A percentile compares a stretch with the other conserved stretches of the same genome.
Conservation (phyloP, 169 alveolate genomes). For the Plasmodium reichenowi region DNA sequence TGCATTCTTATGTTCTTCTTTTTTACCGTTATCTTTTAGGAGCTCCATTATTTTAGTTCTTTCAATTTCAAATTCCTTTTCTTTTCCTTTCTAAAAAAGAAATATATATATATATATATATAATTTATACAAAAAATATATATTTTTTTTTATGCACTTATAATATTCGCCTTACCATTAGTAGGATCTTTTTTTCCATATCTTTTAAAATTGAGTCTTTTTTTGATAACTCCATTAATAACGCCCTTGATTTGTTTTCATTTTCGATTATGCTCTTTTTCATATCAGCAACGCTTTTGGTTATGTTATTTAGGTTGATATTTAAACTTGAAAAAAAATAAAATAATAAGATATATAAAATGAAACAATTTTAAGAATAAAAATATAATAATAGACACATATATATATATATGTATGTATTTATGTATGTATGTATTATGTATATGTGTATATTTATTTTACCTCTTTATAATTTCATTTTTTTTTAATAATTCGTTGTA, state of each 20-base stretch:
- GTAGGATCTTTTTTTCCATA: neutral
- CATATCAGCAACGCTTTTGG: constrained; percentile 57
- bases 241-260: constrained; percentile 22
- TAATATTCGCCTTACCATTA: too few relatives aligned
- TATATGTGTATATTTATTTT: neutral
- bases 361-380: neutral
- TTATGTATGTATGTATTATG: neutral
- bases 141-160: too few relatives aligned
- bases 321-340: constrained; percentile 21
- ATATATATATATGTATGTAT: constrained; percentile 1
- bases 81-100: constrained; percentile 47
- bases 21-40: constrained; percentile 37
- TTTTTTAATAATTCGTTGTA: constrained; percentile 39
- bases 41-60: constrained; percentile 26
- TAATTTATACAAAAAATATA: too few relatives aligned
- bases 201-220: constrained; percentile 39
- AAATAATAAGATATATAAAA: neutral
- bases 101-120: constrained; percentile 5
- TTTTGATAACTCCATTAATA: constrained; percentile 21
- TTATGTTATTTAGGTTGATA: constrained; percentile 26
- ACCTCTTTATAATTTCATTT: constrained; percentile 46
- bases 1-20: neutral
- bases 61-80: constrained; percentile 34
- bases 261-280: constrained; percentile 40
- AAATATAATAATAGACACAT: neutral